A percentile compares a stretch with the other conserved stretches of the same genome.
Evolutionary conservation across 2,329 filamentous ascomycete genomes (phyloP).

Genomic region (Exophiala bonariae): DNA sequence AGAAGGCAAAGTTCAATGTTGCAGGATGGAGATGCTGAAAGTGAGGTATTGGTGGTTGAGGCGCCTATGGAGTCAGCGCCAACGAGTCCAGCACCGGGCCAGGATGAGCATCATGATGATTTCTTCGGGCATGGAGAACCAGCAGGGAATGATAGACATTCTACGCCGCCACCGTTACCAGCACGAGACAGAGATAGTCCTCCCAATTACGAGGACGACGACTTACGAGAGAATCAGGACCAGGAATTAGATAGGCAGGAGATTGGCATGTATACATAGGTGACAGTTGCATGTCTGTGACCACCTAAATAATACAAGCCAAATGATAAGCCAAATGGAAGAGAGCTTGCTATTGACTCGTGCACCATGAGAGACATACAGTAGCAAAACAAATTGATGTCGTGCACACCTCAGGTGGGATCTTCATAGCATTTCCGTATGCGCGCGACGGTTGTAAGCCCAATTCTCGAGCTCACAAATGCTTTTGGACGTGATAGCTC

Average conservation of each 20-base stretch:
- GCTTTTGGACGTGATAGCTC: too few relatives aligned
- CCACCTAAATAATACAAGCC: too few relatives aligned
- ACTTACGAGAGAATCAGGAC: slow-evolving; percentile 4
- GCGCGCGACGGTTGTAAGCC: too few relatives aligned
- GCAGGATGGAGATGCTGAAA: slow-evolving; percentile 34
- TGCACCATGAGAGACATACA: too few relatives aligned
- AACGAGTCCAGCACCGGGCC: slow-evolving; percentile 47
- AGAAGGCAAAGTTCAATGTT: slow-evolving; percentile 40
- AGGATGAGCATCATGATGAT: slow-evolving; percentile 32
- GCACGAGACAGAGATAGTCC: slow-evolving; percentile 3
- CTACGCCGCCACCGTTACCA: slow-evolving; percentile 2
- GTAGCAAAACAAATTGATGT: too few relatives aligned
- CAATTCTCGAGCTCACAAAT: too few relatives aligned
- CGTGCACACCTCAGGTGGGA: too few relatives aligned
- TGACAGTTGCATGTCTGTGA: slow-evolving; percentile 2
- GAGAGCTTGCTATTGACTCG: too few relatives aligned
- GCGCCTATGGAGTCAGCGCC: slow-evolving; percentile 65
- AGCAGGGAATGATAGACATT: not conserved
- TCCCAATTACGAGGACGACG: slow-evolving; percentile 1
- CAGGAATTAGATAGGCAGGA: slow-evolving; percentile 17
- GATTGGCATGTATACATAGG: slow-evolving; percentile 20
- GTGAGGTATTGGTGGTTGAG: slow-evolving; percentile 63
- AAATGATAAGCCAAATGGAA: too few relatives aligned
- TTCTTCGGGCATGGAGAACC: slow-evolving; percentile 29
- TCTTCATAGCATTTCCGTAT: too few relatives aligned